A percentile compares a stretch with the other conserved stretches of the same genome.
phyloP scores from a whole-genome alignment of 2,329 filamentous ascomycete species.

The Diaporthe australafricana region DNA sequence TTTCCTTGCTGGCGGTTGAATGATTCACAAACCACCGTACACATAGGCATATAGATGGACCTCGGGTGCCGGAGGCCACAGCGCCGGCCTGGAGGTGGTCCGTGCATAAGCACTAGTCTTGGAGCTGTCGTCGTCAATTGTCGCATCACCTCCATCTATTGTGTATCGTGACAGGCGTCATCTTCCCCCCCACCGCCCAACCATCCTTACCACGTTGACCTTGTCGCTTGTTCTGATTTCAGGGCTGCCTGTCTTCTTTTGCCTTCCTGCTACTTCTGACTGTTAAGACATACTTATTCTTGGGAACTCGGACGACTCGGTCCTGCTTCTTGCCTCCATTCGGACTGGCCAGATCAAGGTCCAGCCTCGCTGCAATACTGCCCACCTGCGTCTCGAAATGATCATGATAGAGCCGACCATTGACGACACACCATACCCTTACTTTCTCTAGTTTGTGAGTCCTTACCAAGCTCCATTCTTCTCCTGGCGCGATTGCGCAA shows the following conservation, averaged over 20 bases:
- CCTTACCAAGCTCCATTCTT: neutral
- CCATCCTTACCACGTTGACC: conserved; percentile 21
- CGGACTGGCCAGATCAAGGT: conserved; percentile 28
- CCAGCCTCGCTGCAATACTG: conserved; percentile 23
- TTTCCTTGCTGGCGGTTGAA: neutral
- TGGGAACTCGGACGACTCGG: neutral
- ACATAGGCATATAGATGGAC: neutral
- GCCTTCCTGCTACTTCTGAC: neutral
- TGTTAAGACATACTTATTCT: conserved; percentile 14
- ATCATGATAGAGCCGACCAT: conserved; percentile 30
- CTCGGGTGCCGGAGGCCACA: conserved; percentile 17
- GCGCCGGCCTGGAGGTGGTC: conserved; percentile 7
- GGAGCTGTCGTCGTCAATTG: conserved; percentile 31
- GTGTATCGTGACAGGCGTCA: conserved; percentile 22
- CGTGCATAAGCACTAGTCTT: conserved; percentile 8
- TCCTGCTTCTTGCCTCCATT: neutral
- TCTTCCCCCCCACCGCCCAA: neutral
- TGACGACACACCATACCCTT: conserved; percentile 25
- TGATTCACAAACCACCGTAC: no score
- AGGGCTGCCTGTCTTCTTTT: conserved; percentile 4
- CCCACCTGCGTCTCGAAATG: conserved; percentile 27
- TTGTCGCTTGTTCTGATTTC: conserved; percentile 17
- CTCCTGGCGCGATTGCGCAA: neutral
- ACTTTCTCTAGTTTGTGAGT: conserved; percentile 31
- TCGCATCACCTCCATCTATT: conserved; percentile 12